phyloP scores from a whole-genome alignment of 345 rosid species.

The Acer saccharum region DNA sequence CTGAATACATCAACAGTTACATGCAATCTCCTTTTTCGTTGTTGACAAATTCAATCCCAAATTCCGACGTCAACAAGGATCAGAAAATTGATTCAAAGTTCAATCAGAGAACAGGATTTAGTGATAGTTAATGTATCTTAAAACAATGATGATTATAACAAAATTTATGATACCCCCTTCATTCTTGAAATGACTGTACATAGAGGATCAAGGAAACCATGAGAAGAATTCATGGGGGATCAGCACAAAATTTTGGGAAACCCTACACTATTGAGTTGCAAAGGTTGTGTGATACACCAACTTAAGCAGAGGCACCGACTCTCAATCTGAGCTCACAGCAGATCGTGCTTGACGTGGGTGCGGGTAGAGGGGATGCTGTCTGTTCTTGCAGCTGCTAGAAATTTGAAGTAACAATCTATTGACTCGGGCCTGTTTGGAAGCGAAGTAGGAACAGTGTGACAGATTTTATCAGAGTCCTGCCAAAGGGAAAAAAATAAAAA shows the following conservation, averaged over 20 bases:
- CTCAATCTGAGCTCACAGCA: neutral
- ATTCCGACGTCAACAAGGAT: too few species aligned
- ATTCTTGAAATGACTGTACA: neutral
- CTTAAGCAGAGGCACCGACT: neutral
- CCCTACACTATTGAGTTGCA: neutral
- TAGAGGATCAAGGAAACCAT: neutral
- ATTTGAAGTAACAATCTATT: neutral
- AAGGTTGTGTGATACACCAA: neutral
- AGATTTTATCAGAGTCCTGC: conserved; percentile 26
- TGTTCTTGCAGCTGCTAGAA: neutral
- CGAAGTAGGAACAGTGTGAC: neutral
- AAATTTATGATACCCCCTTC: neutral
- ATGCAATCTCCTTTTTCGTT: too few species aligned
- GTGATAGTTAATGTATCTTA: too few species aligned
- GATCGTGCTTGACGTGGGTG: neutral
- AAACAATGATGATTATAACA: too few species aligned
- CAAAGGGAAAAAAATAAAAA: neutral
- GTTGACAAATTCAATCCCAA: too few species aligned
- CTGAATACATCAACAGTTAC: too few species aligned
- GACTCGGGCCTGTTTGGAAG: conserved; percentile 2
- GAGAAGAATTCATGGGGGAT: neutral
- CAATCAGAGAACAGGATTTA: too few species aligned
- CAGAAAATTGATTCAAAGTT: too few species aligned
- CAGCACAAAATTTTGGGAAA: neutral
- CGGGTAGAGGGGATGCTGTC: neutral